phyloP scores from a whole-genome alignment of 1,284 basidiomycete species.

The Rhodotorula sp. region DNA sequence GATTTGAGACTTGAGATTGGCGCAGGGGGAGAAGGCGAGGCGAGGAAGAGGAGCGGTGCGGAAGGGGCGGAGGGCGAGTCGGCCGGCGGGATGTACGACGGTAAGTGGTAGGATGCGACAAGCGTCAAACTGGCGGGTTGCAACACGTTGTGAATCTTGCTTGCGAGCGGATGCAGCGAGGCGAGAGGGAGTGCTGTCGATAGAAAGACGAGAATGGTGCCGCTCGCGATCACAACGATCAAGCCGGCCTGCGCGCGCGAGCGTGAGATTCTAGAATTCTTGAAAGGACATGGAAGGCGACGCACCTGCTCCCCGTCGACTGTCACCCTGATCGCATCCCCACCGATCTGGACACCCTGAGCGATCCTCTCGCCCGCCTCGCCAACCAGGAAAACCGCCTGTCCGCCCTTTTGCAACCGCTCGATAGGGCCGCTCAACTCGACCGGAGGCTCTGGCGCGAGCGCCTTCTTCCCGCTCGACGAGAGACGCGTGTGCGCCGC shows the following conservation, averaged over 20 bases:
- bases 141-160: slow-evolving; percentile 17
- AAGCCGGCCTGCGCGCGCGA: not conserved
- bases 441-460: slow-evolving; percentile 16
- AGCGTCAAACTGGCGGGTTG: slow-evolving; percentile 11
- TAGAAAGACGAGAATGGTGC: slow-evolving; percentile 40
- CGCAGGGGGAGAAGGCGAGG: slow-evolving; percentile 10
- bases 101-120: slow-evolving; percentile 32
- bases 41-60: slow-evolving; percentile 24
- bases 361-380: slow-evolving; percentile 34
- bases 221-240: not conserved
- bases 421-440: slow-evolving; percentile 3
- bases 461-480: not conserved
- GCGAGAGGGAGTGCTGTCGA: slow-evolving; percentile 26
- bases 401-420: not conserved
- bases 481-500: not conserved
- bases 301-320: slow-evolving; percentile 34
- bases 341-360: slow-evolving; percentile 10
- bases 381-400: slow-evolving; percentile 29
- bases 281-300: not conserved
- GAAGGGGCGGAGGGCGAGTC: not conserved
- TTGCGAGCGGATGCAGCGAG: slow-evolving; percentile 24
- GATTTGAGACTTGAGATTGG: not conserved
- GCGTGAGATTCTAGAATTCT: not conserved
- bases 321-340: slow-evolving; percentile 10
- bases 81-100: slow-evolving; percentile 26